These are phyloP conservation scores for Sugiyamaella pinicola DNA, from an alignment of 1,139 yeast genomes.

Conservation along the genomic window DNA sequence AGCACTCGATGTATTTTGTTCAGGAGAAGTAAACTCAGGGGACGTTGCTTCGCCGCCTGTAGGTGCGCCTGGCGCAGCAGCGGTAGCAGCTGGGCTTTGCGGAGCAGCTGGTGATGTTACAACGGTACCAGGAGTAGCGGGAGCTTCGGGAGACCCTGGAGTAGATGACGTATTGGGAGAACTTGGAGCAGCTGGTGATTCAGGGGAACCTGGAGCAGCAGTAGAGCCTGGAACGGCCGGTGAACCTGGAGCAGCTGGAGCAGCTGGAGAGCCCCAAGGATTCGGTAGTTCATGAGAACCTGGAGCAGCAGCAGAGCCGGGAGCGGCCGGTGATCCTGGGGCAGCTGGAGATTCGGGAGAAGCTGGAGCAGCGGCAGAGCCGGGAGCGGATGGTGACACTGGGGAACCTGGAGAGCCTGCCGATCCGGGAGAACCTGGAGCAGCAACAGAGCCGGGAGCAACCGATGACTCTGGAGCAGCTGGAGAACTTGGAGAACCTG, in stretches of 20 bases:
- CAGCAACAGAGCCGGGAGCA: slow-evolving; percentile 2
- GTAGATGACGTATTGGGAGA: not conserved
- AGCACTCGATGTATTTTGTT: slow-evolving; percentile 14
- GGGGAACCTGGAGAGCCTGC: not conserved
- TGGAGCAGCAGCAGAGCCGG: slow-evolving; percentile 7
- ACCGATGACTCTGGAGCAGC: not conserved
- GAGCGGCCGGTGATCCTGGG: not conserved
- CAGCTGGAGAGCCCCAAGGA: not conserved
- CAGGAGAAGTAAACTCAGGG: slow-evolving; percentile 4
- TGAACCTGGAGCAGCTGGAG: not conserved
- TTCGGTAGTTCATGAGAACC: not conserved
- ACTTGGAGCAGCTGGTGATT: slow-evolving; percentile 1
- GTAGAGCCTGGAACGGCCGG: not conserved
- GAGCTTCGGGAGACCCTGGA: not conserved
- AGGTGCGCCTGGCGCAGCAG: slow-evolving; percentile 4
- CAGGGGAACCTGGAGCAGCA: not conserved
- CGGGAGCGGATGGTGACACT: not conserved
- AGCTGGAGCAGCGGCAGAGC: not conserved
- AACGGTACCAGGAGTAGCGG: slow-evolving; percentile 6
- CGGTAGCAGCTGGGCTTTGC: not conserved
- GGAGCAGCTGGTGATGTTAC: slow-evolving; percentile 4
- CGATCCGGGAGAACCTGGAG: slow-evolving; percentile 1
- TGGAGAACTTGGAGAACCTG: too few species aligned
- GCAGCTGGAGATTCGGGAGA: not conserved
- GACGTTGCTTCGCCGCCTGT: slow-evolving; percentile 2